phyloP scores from a whole-genome alignment of 1,284 basidiomycete species.

The Cutaneotrichosporon cyanovorans region DNA sequence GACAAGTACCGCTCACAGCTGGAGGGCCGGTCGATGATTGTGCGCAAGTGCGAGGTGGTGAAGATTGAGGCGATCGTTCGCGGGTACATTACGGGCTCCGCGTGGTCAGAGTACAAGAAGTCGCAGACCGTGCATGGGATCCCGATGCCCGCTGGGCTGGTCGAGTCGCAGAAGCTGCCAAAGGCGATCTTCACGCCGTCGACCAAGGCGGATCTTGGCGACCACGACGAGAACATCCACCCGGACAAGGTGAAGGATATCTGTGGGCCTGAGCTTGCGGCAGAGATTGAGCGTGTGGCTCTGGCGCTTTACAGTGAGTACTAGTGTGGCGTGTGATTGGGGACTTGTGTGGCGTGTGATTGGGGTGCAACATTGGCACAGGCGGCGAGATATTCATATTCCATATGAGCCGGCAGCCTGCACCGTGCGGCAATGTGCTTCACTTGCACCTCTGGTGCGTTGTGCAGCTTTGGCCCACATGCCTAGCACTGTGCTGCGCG shows the following conservation, averaged over 20 bases:
- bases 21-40: slow-evolving; percentile 81
- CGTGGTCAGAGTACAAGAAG: slow-evolving; percentile 89
- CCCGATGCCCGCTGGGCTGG: slow-evolving; percentile 61
- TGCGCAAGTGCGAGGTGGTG: slow-evolving; percentile 79
- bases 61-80: slow-evolving; percentile 96
- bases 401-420: not conserved
- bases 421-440: no score
- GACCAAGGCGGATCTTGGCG: slow-evolving; percentile 91
- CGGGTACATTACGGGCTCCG: slow-evolving; percentile 92
- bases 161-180: slow-evolving; percentile 77
- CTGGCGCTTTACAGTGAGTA: slow-evolving; percentile 44
- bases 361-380: no score
- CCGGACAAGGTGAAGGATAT: slow-evolving; percentile 59
- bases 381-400: no score
- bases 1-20: slow-evolving; percentile 58
- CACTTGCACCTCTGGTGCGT: no score
- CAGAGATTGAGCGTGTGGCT: slow-evolving; percentile 42
- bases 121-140: slow-evolving; percentile 85
- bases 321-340: no score
- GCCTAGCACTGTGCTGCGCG: no score
- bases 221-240: slow-evolving; percentile 96
- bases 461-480: no score
- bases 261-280: slow-evolving; percentile 44
- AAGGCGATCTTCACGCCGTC: slow-evolving; percentile 90
- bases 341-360: no score